Percentiles rank a stretch among this genome's conserved stretches.
phyloP scores from a whole-genome alignment of 2,329 filamentous ascomycete genomes.

The Neobulgaria alba region DNA sequence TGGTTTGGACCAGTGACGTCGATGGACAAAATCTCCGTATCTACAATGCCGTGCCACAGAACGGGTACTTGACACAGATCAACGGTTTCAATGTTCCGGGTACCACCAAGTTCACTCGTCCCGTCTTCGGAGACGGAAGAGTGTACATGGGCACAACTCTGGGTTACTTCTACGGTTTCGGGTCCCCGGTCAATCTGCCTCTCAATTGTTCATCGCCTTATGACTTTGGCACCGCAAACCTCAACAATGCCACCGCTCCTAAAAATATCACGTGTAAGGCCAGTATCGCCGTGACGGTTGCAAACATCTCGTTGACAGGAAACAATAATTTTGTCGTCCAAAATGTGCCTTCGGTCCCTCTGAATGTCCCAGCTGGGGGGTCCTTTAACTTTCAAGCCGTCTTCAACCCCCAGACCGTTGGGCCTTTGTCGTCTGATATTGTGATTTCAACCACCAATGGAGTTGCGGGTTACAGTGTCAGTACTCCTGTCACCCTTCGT shows the following conservation, averaged over 20 bases:
- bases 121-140: conserved; percentile 48
- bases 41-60: conserved; percentile 42
- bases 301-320: conserved; percentile 31
- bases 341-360: conserved; percentile 26
- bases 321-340: conserved; percentile 33
- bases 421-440: conserved; percentile 39
- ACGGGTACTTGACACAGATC: conserved; percentile 38
- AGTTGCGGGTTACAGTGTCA: conserved; percentile 37
- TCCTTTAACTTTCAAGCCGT: conserved; percentile 36
- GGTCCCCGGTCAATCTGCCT: conserved; percentile 44
- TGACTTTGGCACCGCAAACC: conserved; percentile 38
- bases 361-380: conserved; percentile 30
- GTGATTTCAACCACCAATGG: conserved; percentile 40
- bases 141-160: conserved; percentile 44
- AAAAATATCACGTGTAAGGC: conserved; percentile 40
- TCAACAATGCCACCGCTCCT: conserved; percentile 30
- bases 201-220: conserved; percentile 44
- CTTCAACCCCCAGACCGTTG: conserved; percentile 40
- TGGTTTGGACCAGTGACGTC: conserved; percentile 49
- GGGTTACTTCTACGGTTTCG: conserved; percentile 47
- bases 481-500: conserved; percentile 37
- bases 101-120: conserved; percentile 47
- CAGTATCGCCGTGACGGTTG: conserved; percentile 36
- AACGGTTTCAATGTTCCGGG: conserved; percentile 43
- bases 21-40: conserved; percentile 43